Evolutionary conservation across 176 grass and related monocot species (phyloP), one percentile per base, ranked within the genome.

Genomic region (Oropetium thomaeum): DNA sequence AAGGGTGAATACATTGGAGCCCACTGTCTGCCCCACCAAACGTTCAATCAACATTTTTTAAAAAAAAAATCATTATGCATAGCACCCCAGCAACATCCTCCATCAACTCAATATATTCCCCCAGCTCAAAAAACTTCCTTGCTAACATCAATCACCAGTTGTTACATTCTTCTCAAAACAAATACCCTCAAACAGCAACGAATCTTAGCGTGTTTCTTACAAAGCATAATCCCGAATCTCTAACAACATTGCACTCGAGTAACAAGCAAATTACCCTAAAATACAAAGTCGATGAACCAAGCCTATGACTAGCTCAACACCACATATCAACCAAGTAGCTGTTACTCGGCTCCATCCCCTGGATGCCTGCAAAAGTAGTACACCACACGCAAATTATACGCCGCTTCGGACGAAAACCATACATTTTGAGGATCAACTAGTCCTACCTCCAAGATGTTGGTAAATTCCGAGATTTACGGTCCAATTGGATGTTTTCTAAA

Each of bases 391-490:
- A 62, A 10, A 33, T 43, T 20, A 10, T 20, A 34, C 13, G 19
- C 3, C 10, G 2, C 59, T 59, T 8, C 43, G 0, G 2, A 70
- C 12, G 33, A 43, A 37, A 43, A 28, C 14, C 5, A 84, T 42
- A 28, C 25, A 41, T 59, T 74, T 17, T 6, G 1, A 60, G 2
- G 5, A 20, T 5, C 39, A n/a, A 75, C 15, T 17, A 27, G 17
- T 67, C 83, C 86, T 87, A 93, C 94, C 94, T 97, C 94, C 94
- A 93, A 78, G 90, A 91, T 80, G 94, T 84, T 0, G 90, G 87
- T 57, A 94, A 71, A 77, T 86, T 94, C 13, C 86, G 75, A 41
- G 95, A 65, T 87, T 98, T 99, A 51, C 89, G 80, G 65, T 99
- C 91, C 44, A 99, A 74, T 47, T 95, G 96, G 54, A 90, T 68